Percentiles rank a stretch among this genome's conserved stretches.
Evolutionary conservation across 1,139 yeast species (phyloP).

Genomic region (Diutina rugosa): DNA sequence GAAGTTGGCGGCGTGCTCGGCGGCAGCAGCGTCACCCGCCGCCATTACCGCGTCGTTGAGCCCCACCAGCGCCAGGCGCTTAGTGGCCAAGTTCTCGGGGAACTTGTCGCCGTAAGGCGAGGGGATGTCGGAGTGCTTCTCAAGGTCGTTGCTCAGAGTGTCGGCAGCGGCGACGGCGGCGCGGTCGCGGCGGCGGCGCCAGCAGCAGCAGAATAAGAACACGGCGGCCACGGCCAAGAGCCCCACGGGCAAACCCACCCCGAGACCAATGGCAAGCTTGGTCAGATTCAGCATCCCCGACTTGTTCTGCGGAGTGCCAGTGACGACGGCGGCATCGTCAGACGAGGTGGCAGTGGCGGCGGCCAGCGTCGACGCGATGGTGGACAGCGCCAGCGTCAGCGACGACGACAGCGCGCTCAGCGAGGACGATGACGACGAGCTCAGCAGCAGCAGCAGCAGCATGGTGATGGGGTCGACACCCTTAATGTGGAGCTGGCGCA

Average conservation of each 20-base stretch:
- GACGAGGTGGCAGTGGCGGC: conserved; percentile 13
- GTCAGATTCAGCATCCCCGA: conserved; percentile 15
- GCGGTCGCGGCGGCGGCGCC: conserved; percentile 17
- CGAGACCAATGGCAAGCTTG: conserved; percentile 71
- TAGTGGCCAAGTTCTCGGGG: neutral
- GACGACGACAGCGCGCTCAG: conserved; percentile 6
- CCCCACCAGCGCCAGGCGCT: neutral
- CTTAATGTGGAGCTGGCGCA: conserved; percentile 35
- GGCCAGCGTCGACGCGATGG: neutral
- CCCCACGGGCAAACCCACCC: conserved; percentile 67
- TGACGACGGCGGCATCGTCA: conserved; percentile 9
- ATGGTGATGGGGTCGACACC: conserved; percentile 32
- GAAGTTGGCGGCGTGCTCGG: neutral
- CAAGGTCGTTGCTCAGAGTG: neutral
- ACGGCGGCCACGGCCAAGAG: conserved; percentile 30
- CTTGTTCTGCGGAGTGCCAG: conserved; percentile 7
- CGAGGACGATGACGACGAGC: conserved; percentile 8
- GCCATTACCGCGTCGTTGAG: neutral
- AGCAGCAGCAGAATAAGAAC: conserved; percentile 46
- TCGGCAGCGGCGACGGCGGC: neutral
- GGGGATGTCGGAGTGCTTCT: conserved; percentile 1
- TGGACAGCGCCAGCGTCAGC: conserved; percentile 12
- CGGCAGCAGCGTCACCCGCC: conserved; percentile 1
- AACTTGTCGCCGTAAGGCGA: neutral
- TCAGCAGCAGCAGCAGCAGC: conserved; percentile 5